A percentile compares a stretch with the other conserved stretches of the same genome.
Evolutionary conservation across 306 rosid genomes (phyloP).

Genomic region (Prunus mongolica): DNA sequence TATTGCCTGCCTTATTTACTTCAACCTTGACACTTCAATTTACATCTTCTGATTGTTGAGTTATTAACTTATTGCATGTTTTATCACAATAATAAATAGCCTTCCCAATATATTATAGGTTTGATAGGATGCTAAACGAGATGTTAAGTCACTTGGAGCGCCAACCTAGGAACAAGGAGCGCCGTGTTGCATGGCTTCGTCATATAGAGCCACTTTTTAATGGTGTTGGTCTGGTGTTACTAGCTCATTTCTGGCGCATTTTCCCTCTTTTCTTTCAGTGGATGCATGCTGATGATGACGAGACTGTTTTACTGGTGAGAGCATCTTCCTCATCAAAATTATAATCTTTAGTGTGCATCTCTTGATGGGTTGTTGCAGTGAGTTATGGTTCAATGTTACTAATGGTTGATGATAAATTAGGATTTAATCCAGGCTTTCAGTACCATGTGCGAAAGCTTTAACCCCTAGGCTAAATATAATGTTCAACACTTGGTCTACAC

Average conservation of each 20-base stretch:
- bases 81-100: background rate
- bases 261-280: conserved; percentile 87
- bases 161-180: conserved; percentile 82
- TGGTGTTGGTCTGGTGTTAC: conserved; percentile 62
- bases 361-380: background rate
- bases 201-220: conserved; percentile 50
- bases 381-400: background rate
- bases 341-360: background rate
- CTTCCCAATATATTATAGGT: conserved; percentile 39
- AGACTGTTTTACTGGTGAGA: conserved; percentile 77
- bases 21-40: background rate
- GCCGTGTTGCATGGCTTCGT: conserved; percentile 84
- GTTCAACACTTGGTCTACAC: too few species aligned
- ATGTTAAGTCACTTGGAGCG: conserved; percentile 96
- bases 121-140: conserved; percentile 77
- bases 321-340: background rate
- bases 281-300: conserved; percentile 89
- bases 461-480: background rate
- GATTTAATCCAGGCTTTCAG: too few species aligned
- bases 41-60: background rate
- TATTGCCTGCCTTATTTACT: background rate
- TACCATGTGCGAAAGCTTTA: background rate
- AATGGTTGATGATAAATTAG: background rate
- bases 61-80: conserved; percentile 9
- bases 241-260: conserved; percentile 85